Percentiles rank a stretch among this genome's conserved stretches.
phyloP scores from a whole-genome alignment of 495 filamentous ascomycete species.

The Xylaria sp. region DNA sequence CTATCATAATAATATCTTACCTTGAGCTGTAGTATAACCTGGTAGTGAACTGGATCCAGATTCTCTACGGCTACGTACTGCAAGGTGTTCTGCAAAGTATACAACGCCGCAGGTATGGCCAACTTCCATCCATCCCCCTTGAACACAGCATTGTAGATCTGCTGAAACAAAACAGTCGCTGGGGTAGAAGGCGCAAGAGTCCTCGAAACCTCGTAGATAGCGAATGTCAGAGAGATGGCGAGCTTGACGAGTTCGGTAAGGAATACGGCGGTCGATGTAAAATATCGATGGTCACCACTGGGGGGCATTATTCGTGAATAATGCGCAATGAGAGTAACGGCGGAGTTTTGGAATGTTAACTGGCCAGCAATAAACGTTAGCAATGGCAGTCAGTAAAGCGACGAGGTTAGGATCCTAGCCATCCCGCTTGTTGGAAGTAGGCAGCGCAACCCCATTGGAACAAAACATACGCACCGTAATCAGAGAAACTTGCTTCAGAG shows the following conservation, averaged over 20 bases:
- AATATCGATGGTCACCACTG: slow-evolving; percentile 81
- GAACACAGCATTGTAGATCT: slow-evolving; percentile 82
- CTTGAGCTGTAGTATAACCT: slow-evolving; percentile 91
- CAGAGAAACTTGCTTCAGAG: slow-evolving; percentile 80
- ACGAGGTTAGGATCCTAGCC: neutral
- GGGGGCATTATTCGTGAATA: slow-evolving; percentile 92
- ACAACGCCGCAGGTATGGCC: slow-evolving; percentile 85
- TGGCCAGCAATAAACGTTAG: slow-evolving; percentile 44
- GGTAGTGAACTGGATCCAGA: slow-evolving; percentile 88
- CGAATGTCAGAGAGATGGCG: slow-evolving; percentile 81
- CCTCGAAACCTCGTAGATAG: slow-evolving; percentile 83
- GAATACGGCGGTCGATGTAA: slow-evolving; percentile 92
- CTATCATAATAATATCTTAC: slow-evolving; percentile 39
- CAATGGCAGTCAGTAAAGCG: neutral
- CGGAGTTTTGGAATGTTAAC: slow-evolving; percentile 83
- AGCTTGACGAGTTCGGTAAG: slow-evolving; percentile 94
- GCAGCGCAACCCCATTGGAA: neutral
- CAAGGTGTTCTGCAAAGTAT: slow-evolving; percentile 88
- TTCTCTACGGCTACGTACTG: slow-evolving; percentile 94
- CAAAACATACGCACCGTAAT: slow-evolving; percentile 65
- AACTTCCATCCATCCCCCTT: slow-evolving; percentile 96
- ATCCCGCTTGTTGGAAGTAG: neutral
- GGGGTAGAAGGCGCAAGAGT: slow-evolving; percentile 77
- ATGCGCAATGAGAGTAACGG: slow-evolving; percentile 83
- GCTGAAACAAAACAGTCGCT: slow-evolving; percentile 77